Percentiles rank a stretch among this genome's conserved stretches.
phyloP scores from a whole-genome alignment of 2,329 filamentous ascomycete species.

The Sporothrix protearum region DNA sequence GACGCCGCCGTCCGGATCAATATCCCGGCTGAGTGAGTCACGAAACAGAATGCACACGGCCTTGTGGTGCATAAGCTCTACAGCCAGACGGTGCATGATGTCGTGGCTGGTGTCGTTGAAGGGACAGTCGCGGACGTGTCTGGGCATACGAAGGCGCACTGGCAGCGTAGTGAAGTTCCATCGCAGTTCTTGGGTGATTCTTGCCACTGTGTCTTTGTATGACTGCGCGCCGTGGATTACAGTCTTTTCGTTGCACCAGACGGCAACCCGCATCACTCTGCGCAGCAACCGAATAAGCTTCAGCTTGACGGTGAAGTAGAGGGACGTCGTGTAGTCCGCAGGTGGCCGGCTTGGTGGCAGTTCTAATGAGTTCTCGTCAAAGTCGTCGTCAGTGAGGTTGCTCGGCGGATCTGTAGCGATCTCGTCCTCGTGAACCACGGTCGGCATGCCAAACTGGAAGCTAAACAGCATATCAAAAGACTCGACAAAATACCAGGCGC shows the following conservation, averaged over 20 bases:
- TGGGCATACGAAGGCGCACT: constrained; percentile 25
- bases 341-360: constrained; percentile 55
- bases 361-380: constrained; percentile 51
- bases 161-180: constrained; percentile 19
- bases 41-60: constrained; percentile 55
- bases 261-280: constrained; percentile 46
- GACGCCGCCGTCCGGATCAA: constrained; percentile 30
- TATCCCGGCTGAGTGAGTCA: constrained; percentile 40
- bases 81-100: constrained; percentile 51
- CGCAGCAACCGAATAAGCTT: constrained; percentile 38
- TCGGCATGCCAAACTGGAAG: constrained; percentile 45
- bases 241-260: constrained; percentile 26
- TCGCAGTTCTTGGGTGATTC: constrained; percentile 24
- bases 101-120: constrained; percentile 45
- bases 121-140: constrained; percentile 27
- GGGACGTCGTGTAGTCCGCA: constrained; percentile 56
- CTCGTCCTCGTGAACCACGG: constrained; percentile 53
- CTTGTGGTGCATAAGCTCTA: constrained; percentile 52
- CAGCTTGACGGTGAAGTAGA: constrained; percentile 51
- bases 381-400: constrained; percentile 64
- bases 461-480: constrained; percentile 49
- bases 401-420: constrained; percentile 58
- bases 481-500: constrained; percentile 49
- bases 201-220: not conserved
- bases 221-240: not conserved